phyloP scores from a whole-genome alignment of 345 rosid species.

The Pseudoturritis turrita region DNA sequence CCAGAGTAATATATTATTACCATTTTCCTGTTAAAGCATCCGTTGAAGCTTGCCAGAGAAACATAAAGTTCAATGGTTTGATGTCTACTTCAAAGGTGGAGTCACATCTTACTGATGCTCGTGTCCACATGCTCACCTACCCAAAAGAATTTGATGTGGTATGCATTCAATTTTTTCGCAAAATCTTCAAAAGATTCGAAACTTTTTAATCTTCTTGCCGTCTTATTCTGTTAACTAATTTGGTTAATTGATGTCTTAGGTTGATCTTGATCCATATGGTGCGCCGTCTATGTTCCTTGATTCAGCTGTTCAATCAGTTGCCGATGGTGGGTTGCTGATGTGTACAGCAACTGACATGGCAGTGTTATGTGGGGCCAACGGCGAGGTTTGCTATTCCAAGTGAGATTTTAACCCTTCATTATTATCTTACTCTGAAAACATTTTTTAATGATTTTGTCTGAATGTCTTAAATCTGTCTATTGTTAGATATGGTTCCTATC shows the following conservation, averaged over 20 bases:
- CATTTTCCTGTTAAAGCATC: constrained; percentile 45
- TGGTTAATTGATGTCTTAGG: constrained; percentile 46
- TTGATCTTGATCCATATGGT: constrained; percentile 99
- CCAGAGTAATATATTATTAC: not conserved
- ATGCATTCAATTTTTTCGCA: constrained; percentile 14
- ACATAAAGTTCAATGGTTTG: constrained; percentile 88
- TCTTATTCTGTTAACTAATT: not conserved
- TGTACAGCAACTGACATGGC: constrained; percentile 99
- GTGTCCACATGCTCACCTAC: constrained; percentile 90
- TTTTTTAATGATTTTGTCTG: not conserved
- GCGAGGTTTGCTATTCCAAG: constrained; percentile 99
- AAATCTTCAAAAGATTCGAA: not conserved
- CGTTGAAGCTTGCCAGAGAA: constrained; percentile 90
- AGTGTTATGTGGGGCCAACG: constrained; percentile 95
- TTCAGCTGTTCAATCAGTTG: constrained; percentile 93
- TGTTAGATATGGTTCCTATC: constrained; percentile 89
- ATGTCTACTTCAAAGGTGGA: constrained; percentile 86
- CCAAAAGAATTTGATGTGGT: constrained; percentile 98
- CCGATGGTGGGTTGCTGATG: constrained; percentile 93
- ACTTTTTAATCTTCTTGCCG: not conserved
- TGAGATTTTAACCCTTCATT: constrained; percentile 40
- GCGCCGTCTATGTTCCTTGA: constrained; percentile 94
- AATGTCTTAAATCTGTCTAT: constrained; percentile 21
- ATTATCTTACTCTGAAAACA: constrained; percentile 10
- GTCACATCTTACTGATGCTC: constrained; percentile 93